Evolutionary conservation across 140 eudicot genomes (phyloP), one percentile per base, ranked within the genome.

Genomic region (Ambrosia hybrid): DNA sequence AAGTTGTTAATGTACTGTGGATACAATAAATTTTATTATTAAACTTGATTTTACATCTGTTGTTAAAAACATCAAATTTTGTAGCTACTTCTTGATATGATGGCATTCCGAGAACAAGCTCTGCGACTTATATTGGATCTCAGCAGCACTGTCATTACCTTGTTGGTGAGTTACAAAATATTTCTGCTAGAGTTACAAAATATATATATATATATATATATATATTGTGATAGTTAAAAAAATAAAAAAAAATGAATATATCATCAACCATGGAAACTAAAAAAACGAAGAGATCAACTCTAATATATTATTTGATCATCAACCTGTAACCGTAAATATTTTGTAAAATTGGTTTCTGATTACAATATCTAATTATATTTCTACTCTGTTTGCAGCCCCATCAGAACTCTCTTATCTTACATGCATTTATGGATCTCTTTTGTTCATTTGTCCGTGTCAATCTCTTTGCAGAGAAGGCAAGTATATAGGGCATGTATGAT

Each of bases 51-150:
- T 71, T 72, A 73, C 70, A 67, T 48, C 68, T 33, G 73, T 69
- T 57, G 26, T 45, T 65, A 72, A 71, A 34, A 56, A n/a, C 48
- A 65, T 16, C 38, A 72, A 71, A 34, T 68, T 80, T 79, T 82
- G 77, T 69, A 93, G 98, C 82, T 93, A 83, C 97, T 93, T 63
- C 93, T 90, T 79, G 98, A 93, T 78, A 82, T 93, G 80, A 90
- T 93, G 98, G 96, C 93, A 66, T 93, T 93, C 72, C 95, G 98
- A 39, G 98, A 93, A 83, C 97, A 93, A 85, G 97, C 98, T 69
- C 67, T 93, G 78, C 89, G 97, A 71, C 96, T 93, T 69, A 86
- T 93, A 65, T 76, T 93, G 96, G 98, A 93, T 83, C 87, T 93
- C 53, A 93, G 98, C 86, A 93, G 98, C 71, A 93, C 98, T 4